Evolutionary conservation across 257 asterid species (phyloP), one percentile per base, ranked within the genome.

Genomic region (Ajuga chamaepitys): DNA sequence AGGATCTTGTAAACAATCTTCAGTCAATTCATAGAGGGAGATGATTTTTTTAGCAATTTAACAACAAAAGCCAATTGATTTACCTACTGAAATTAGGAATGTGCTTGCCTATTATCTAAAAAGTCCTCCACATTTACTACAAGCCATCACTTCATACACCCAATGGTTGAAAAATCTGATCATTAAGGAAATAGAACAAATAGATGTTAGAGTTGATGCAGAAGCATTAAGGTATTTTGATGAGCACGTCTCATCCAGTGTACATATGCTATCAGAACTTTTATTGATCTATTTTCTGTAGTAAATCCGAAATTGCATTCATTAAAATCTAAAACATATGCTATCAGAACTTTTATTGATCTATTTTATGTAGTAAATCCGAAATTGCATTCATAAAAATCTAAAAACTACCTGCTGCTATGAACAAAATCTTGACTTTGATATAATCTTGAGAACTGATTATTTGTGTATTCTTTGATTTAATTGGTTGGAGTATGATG

Each of bases 151-250:
- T 62, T 74, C 86, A 5, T 88, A 88, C 80, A 82, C 93, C 47
- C 95, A 88, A 72, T 79, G 88, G 77, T 73, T 94, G 75, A 85
- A 80, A 81, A 71, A 79, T 73, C 70, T 76, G 59, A 79, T 94
- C 66, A 58, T 78, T 57, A 81, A 77, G 68, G 99, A 94, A 78
- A 86, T 78, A 54, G 97, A 90, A 66, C 86, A 86, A 73, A 81
- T 83, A 67, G 96, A 94, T 68, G 85, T 86, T 47, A 82, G 96
- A 81, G 95, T 89, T 73, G 99, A 94, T 82, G 99, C n/a, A n/a
- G n/a, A n/a, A n/a, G n/a, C n/a, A n/a, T n/a, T n/a, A n/a, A n/a
- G n/a, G n/a, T n/a, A n/a, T n/a, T n/a, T n/a, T n/a, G n/a, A n/a
- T n/a, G n/a, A n/a, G n/a, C n/a, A n/a, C n/a, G n/a, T n/a, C n/a